Evolutionary conservation across 345 rosid species (phyloP).

Genomic region (Garcia nutans): DNA sequence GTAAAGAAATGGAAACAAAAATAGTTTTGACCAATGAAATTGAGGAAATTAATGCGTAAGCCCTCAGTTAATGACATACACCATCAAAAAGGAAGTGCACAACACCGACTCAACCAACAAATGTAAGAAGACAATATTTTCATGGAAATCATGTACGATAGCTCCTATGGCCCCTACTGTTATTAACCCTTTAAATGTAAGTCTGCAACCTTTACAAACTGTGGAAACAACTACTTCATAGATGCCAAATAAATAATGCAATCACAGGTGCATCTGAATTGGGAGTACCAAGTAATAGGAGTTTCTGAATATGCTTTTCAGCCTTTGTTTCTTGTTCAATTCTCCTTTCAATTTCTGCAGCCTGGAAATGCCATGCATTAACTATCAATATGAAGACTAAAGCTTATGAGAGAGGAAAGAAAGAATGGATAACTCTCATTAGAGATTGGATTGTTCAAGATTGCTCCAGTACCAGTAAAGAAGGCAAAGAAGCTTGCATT

Average conservation of each 20-base stretch:
- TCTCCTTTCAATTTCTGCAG: slow-evolving; percentile 90
- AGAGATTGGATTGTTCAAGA: background rate
- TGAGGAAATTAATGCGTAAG: background rate
- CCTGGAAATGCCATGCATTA: slow-evolving; percentile 42
- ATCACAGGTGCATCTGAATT: slow-evolving; percentile 9
- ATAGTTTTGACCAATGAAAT: background rate
- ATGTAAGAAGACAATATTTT: background rate
- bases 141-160: slow-evolving; percentile 10
- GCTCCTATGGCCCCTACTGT: background rate
- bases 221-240: background rate
- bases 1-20: background rate
- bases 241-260: slow-evolving; percentile 1
- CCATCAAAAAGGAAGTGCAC: background rate
- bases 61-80: background rate
- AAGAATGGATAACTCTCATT: slow-evolving; percentile 2
- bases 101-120: background rate
- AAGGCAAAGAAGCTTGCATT: slow-evolving; percentile 2
- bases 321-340: slow-evolving; percentile 94
- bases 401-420: background rate
- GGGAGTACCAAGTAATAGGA: slow-evolving; percentile 78
- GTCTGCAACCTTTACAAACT: background rate
- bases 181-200: slow-evolving; percentile 8
- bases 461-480: slow-evolving; percentile 1
- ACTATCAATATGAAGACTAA: slow-evolving; percentile 8
- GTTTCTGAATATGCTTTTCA: slow-evolving; percentile 90